Conservation (phyloP, 768 basidiomycete species). For the Tephrocybe rancida region DNA sequence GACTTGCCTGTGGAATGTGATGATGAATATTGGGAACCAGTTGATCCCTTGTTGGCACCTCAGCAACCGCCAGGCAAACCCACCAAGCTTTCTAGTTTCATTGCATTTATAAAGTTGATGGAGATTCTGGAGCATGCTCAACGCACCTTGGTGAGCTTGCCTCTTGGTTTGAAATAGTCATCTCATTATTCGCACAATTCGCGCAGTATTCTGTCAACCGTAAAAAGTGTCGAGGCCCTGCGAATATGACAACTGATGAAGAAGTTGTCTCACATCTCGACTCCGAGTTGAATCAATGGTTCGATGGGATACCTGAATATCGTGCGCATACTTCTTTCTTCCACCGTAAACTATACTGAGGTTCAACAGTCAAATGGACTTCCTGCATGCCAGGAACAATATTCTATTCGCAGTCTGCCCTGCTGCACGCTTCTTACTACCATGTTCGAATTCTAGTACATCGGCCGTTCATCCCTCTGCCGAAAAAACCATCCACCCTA, state of each 20-base stretch:
- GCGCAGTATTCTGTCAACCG: conserved; percentile 19
- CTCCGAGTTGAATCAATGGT: conserved; percentile 76
- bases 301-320: conserved; percentile 66
- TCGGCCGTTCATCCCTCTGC: conserved; percentile 74
- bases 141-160: conserved; percentile 52
- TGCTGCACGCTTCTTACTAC: conserved; percentile 46
- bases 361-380: conserved; percentile 33
- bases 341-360: conserved; percentile 30
- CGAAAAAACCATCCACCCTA: conserved; percentile 42
- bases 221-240: conserved; percentile 4
- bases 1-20: conserved; percentile 64
- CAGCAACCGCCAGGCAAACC: conserved; percentile 65
- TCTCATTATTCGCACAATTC: no score
- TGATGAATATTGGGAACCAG: conserved; percentile 71
- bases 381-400: conserved; percentile 33
- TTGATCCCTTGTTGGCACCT: conserved; percentile 50
- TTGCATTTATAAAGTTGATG: conserved; percentile 54
- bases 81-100: conserved; percentile 56
- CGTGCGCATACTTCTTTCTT: conserved; percentile 45
- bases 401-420: conserved; percentile 60
- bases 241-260: conserved; percentile 32
- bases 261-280: conserved; percentile 73
- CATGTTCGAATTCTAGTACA: conserved; percentile 74
- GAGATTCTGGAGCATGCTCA: conserved; percentile 66
- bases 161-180: neutral